Evolutionary conservation across 2,329 filamentous ascomycete species (phyloP).

Genomic region (Monosporascus sp.): DNA sequence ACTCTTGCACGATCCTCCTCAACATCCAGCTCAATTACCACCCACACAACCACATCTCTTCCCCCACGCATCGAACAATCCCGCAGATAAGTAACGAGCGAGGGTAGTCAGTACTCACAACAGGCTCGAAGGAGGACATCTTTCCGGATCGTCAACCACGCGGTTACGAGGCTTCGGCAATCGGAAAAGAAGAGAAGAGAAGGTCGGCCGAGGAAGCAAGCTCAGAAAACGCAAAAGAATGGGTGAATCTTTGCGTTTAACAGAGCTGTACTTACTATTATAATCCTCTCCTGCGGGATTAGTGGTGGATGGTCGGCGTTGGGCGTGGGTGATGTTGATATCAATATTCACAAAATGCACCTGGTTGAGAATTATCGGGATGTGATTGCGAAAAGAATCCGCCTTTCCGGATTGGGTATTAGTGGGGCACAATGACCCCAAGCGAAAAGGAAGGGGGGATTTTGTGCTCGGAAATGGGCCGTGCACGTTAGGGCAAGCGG

Average conservation of each 20-base stretch:
- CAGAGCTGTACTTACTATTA: neutral
- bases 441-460: neutral
- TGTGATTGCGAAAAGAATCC: neutral
- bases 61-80: neutral
- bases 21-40: too few relatives aligned
- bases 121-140: conserved; percentile 66
- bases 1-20: too few relatives aligned
- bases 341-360: neutral
- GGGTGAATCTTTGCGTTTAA: neutral
- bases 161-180: conserved; percentile 11
- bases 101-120: conserved; percentile 51
- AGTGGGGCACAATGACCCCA: neutral
- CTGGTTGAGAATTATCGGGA: neutral
- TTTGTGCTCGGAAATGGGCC: neutral
- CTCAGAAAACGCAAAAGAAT: conserved; percentile 23
- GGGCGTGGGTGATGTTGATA: neutral
- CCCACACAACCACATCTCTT: too few relatives aligned
- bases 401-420: neutral
- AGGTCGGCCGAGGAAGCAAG: conserved; percentile 14
- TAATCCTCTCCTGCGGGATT: conserved; percentile 26
- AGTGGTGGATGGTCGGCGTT: conserved; percentile 20
- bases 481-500: neutral
- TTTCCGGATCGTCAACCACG: conserved; percentile 37
- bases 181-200: conserved; percentile 20
- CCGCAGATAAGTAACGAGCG: neutral